Base-by-base conservation (phyloP, 805 yeast genomes). In the Candida rishiriensis region DNA sequence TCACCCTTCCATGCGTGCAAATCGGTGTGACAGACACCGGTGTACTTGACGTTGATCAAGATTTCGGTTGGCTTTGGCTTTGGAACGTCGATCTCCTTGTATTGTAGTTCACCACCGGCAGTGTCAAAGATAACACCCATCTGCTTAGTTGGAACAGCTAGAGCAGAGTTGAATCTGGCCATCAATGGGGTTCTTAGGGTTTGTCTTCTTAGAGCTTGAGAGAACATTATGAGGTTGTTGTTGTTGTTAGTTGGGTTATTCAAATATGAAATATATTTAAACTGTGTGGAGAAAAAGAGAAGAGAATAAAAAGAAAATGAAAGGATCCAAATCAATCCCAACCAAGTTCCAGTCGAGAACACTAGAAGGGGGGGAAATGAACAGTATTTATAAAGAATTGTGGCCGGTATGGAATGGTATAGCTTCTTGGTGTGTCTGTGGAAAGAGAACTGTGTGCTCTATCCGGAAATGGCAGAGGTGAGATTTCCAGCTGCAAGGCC, bases 1-100 rank as follows among this genome's bases (percentile, higher is more conserved):
- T 79, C 85, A 57, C 84, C 84, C 60, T 78, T 76, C 84, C 84
- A 79, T 36, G 86, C 86, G 68, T 81, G 87, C 62, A 81, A 75
- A 61, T 81, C 87, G 28, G 86, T 80, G 71, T 81, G 87, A 63
- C 87, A 81, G 46, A 81, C 86, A 66, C 87, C 87, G 11, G 87
- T 81, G 69, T 79, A 81, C 67, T 79, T 80, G 61, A 81, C 82
- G 59, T 81, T 76, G 57, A 81, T 72, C 62, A 81, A 71, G 47
- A 81, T 66, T 65, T 81, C 86, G 59, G 73, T 79, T 50, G 86
- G 68, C 63, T 76, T 77, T 61, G 86, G 86, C 38, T 50, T 64
- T 61, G 87, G 77, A 44, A 87, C 90, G 47, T 88, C 84, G 47
- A 86, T 77, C 56, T 85, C 89, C 64, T 75, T 77, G 75, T 81